Evolutionary conservation across 345 rosid genomes (phyloP).

Genomic region (Linum tenue): DNA sequence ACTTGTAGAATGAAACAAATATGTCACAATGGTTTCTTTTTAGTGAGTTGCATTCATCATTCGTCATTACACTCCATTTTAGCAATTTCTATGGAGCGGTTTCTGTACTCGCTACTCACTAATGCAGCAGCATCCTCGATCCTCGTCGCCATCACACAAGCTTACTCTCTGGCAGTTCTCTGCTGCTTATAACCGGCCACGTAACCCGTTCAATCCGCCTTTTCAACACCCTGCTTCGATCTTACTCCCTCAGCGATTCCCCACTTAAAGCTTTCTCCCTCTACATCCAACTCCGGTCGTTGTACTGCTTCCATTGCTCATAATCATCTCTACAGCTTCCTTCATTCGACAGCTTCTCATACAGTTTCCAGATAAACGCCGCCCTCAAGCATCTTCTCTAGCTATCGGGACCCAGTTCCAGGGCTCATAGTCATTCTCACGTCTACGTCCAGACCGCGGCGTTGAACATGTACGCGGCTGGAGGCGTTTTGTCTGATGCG

Average conservation of each 20-base stretch:
- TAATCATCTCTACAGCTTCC: background rate
- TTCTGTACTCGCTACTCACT: slow-evolving; percentile 22
- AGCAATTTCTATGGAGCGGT: background rate
- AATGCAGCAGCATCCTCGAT: slow-evolving; percentile 15
- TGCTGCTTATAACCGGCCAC: slow-evolving; percentile 27
- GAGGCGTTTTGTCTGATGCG: slow-evolving; percentile 26
- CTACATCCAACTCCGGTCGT: slow-evolving; percentile 36
- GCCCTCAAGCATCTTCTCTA: slow-evolving; percentile 15
- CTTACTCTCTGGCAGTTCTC: slow-evolving; percentile 25
- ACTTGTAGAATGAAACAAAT: no score
- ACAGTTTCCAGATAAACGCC: slow-evolving; percentile 41
- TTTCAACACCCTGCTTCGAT: slow-evolving; percentile 48
- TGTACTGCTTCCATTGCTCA: slow-evolving; percentile 15
- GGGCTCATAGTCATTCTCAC: slow-evolving; percentile 36
- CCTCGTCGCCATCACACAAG: slow-evolving; percentile 20
- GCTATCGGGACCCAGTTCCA: slow-evolving; percentile 48
- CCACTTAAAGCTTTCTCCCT: slow-evolving; percentile 40
- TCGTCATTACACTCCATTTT: no score
- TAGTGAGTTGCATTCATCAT: no score
- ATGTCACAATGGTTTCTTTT: no score
- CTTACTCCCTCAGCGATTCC: slow-evolving; percentile 33
- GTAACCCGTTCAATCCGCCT: slow-evolving; percentile 23
- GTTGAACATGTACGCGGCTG: slow-evolving; percentile 32
- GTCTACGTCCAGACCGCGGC: slow-evolving; percentile 67
- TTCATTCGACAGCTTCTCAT: slow-evolving; percentile 57